phyloP scores from a whole-genome alignment of 2,329 filamentous ascomycete species.

The Sphaceloma murrayae region DNA sequence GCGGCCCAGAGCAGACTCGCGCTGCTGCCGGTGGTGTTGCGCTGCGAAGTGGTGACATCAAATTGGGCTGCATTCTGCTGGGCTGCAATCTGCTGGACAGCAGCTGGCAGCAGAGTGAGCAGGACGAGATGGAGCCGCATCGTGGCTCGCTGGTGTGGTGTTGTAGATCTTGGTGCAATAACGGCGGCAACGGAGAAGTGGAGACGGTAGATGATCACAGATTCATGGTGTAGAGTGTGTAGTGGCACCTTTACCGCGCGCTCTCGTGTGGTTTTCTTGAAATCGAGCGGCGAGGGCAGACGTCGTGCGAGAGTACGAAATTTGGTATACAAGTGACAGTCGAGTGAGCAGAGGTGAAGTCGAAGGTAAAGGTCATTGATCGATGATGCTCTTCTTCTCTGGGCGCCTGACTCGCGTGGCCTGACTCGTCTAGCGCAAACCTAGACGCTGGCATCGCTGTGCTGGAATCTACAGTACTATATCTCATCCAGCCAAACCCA shows the following conservation, averaged over 20 bases:
- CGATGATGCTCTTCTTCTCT: neutral
- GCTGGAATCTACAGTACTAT: no score
- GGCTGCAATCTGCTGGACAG: no score
- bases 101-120: neutral
- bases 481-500: no score
- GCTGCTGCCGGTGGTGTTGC: neutral
- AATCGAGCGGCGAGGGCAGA: no score
- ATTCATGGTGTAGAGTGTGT: neutral
- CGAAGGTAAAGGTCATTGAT: slow-evolving; percentile 2
- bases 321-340: no score
- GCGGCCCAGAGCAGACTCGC: slow-evolving; percentile 2
- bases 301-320: no score
- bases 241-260: no score
- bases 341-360: neutral
- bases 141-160: neutral
- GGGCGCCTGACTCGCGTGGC: neutral
- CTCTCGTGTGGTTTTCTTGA: no score
- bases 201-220: slow-evolving; percentile 8
- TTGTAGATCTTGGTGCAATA: no score
- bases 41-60: slow-evolving; percentile 1
- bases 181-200: slow-evolving; percentile 12
- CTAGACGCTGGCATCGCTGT: slow-evolving; percentile 12
- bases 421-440: neutral
- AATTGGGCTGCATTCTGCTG: neutral
- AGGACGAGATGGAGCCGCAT: neutral